These are phyloP conservation scores for Cucumis cinereus DNA, from an alignment of 306 rosid genomes.

Conservation along the genomic window DNA sequence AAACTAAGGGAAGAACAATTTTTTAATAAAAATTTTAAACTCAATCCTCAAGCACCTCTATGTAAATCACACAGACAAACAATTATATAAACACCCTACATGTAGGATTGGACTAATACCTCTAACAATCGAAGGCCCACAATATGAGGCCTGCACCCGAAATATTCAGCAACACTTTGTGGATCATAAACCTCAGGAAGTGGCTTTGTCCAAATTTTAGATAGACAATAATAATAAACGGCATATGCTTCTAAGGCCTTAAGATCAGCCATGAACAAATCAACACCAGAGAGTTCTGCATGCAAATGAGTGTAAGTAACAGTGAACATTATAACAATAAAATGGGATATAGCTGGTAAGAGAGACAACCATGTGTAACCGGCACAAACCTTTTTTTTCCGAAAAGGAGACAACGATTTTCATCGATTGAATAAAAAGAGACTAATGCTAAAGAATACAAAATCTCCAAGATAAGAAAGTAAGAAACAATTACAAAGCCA, in stretches of 20 bases:
- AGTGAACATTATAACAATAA: neutral
- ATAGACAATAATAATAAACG: constrained; percentile 43
- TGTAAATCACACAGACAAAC: neutral
- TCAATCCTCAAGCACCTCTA: neutral
- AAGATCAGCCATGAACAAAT: constrained; percentile 71
- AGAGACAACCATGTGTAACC: no score
- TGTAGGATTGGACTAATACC: constrained; percentile 29
- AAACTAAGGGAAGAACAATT: neutral
- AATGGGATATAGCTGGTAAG: neutral
- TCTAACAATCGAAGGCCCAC: constrained; percentile 67
- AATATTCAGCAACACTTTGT: constrained; percentile 55
- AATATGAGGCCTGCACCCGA: constrained; percentile 67
- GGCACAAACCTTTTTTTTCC: no score
- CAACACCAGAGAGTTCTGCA: constrained; percentile 62
- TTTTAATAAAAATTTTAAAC: neutral
- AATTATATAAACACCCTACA: neutral
- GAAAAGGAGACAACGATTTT: no score
- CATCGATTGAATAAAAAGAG: neutral
- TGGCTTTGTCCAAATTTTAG: constrained; percentile 81
- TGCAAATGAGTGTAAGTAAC: neutral
- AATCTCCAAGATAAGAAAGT: neutral
- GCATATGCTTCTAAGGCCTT: constrained; percentile 77
- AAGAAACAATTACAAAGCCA: neutral
- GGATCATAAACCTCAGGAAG: constrained; percentile 86
- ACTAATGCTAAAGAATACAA: neutral